phyloP scores from a whole-genome alignment of 441 rosid genomes.

The Dalechampia spathulata region DNA sequence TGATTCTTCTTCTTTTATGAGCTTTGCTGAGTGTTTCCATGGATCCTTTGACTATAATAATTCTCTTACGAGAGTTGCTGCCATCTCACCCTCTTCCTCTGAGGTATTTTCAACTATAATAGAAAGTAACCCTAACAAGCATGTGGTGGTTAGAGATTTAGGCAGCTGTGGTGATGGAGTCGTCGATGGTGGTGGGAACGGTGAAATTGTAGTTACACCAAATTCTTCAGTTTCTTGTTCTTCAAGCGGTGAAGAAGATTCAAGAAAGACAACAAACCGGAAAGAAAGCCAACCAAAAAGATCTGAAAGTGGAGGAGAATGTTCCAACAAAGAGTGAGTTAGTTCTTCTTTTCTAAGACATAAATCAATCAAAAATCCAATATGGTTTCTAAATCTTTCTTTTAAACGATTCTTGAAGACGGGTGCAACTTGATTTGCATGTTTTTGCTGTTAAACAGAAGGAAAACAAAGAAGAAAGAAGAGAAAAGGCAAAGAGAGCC shows the following conservation, averaged over 20 bases:
- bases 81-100: slow-evolving; percentile 42
- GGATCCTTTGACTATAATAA: slow-evolving; percentile 56
- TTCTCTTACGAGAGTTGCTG: slow-evolving; percentile 51
- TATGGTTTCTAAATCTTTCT: background rate
- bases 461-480: slow-evolving; percentile 46
- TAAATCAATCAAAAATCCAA: background rate
- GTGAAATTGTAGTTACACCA: slow-evolving; percentile 26
- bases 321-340: slow-evolving; percentile 21
- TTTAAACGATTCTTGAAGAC: background rate
- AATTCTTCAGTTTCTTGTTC: slow-evolving; percentile 72
- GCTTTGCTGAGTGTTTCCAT: slow-evolving; percentile 50
- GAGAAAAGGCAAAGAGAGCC: slow-evolving; percentile 66
- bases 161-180: slow-evolving; percentile 16
- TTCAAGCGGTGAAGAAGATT: slow-evolving; percentile 57
- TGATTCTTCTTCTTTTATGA: slow-evolving; percentile 39
- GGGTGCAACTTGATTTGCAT: background rate
- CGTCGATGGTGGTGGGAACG: slow-evolving; percentile 6
- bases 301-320: slow-evolving; percentile 20
- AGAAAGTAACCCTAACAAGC: slow-evolving; percentile 18
- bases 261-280: slow-evolving; percentile 6
- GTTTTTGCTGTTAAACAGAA: slow-evolving; percentile 17
- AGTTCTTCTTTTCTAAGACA: background rate
- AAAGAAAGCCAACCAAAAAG: slow-evolving; percentile 9
- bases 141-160: slow-evolving; percentile 20
- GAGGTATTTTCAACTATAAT: slow-evolving; percentile 34